Evolutionary conservation across 306 rosid genomes (phyloP).

Genomic region (Malus orientalis): DNA sequence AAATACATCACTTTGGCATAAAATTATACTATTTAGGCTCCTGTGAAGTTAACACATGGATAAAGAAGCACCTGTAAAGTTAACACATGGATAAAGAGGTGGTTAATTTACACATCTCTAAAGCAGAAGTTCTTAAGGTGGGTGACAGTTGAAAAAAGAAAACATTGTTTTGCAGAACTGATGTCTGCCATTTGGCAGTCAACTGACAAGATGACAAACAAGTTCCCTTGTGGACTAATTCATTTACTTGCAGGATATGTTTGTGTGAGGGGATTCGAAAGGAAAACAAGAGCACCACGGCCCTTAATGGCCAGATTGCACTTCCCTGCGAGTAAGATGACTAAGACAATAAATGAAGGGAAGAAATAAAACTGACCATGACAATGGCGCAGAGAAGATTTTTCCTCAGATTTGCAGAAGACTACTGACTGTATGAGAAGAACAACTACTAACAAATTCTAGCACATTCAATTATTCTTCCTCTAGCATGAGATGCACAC

Average conservation of each 20-base stretch:
- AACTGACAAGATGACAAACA: no score
- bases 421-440: conserved; percentile 21
- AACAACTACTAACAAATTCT: conserved; percentile 27
- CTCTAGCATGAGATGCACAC: conserved; percentile 21
- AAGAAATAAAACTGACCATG: background rate
- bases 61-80: background rate
- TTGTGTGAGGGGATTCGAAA: conserved; percentile 83
- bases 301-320: conserved; percentile 73
- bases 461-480: conserved; percentile 29
- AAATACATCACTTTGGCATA: background rate
- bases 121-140: background rate
- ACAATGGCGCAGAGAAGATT: background rate
- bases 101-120: background rate
- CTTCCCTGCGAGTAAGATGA: conserved; percentile 54
- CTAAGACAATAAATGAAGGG: conserved; percentile 27
- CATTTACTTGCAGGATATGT: conserved; percentile 60
- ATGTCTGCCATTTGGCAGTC: no score
- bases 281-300: conserved; percentile 58
- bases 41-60: background rate
- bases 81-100: background rate
- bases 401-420: conserved; percentile 20
- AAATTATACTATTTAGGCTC: background rate
- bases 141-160: no score
- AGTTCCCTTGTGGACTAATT: background rate
- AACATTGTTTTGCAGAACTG: no score